These are phyloP conservation scores for Vanilla planifolia DNA, from an alignment of 106 monocot species.

Conservation along the genomic window DNA sequence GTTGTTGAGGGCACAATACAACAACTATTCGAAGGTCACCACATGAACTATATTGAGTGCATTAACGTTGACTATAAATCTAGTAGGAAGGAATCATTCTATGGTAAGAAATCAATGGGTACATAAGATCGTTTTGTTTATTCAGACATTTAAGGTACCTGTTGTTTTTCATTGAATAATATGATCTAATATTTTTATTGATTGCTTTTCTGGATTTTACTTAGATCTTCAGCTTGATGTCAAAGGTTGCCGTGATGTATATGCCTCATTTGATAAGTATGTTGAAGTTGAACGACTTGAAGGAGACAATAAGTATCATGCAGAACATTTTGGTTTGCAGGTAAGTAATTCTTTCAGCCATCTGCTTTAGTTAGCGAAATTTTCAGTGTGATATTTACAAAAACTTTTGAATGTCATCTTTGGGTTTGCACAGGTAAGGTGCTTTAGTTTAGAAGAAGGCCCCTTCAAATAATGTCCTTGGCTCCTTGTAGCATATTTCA, in stretches of 20 bases:
- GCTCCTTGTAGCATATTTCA: too few species aligned
- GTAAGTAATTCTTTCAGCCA: conserved; percentile 21
- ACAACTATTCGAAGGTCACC: conserved; percentile 67
- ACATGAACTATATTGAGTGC: conserved; percentile 76
- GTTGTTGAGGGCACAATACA: conserved; percentile 60
- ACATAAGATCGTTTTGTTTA: neutral
- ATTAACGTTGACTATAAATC: conserved; percentile 67
- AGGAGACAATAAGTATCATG: conserved; percentile 94
- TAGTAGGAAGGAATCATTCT: conserved; percentile 59
- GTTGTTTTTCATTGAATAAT: neutral
- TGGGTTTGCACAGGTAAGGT: too few species aligned
- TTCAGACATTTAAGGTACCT: neutral
- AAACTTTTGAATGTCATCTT: too few species aligned
- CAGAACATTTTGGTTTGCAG: conserved; percentile 88
- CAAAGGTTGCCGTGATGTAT: conserved; percentile 94
- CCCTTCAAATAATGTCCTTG: too few species aligned
- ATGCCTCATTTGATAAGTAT: conserved; percentile 97
- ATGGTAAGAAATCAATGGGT: conserved; percentile 25
- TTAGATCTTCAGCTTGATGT: conserved; percentile 90
- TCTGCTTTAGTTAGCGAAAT: neutral
- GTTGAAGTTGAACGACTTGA: conserved; percentile 90
- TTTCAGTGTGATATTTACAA: neutral
- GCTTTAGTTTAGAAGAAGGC: too few species aligned
- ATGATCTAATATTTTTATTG: neutral
- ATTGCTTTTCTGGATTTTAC: conserved; percentile 8